These are phyloP conservation scores for Cercophora sp. DNA, from an alignment of 495 filamentous ascomycete genomes.

Conservation along the genomic window DNA sequence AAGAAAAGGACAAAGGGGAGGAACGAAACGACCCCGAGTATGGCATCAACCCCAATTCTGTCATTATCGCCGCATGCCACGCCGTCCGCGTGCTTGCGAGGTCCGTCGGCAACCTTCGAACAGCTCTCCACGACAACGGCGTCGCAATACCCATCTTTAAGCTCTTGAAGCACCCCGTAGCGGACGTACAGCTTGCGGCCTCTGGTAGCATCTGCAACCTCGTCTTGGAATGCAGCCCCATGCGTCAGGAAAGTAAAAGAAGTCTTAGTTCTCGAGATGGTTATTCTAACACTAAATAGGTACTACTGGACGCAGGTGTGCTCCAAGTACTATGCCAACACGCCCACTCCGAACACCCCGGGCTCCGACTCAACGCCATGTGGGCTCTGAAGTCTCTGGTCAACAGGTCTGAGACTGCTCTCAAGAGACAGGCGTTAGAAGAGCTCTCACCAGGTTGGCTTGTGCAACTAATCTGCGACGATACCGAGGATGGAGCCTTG, in stretches of 20 bases:
- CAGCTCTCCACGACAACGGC: slow-evolving; percentile 78
- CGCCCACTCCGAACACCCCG: slow-evolving; percentile 69
- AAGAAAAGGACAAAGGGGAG: slow-evolving; percentile 9
- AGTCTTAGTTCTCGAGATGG: not conserved
- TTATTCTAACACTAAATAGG: slow-evolving; percentile 43
- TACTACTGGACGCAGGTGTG: slow-evolving; percentile 70
- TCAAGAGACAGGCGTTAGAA: slow-evolving; percentile 72
- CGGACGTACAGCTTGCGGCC: slow-evolving; percentile 81
- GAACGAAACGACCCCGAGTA: slow-evolving; percentile 20
- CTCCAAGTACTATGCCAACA: slow-evolving; percentile 77
- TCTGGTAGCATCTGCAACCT: slow-evolving; percentile 80
- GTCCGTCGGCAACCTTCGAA: slow-evolving; percentile 77
- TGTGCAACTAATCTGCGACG: slow-evolving; percentile 64
- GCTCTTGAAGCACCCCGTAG: slow-evolving; percentile 69
- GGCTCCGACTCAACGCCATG: slow-evolving; percentile 71
- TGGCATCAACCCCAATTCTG: slow-evolving; percentile 50
- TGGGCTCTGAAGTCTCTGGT: slow-evolving; percentile 94
- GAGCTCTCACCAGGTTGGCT: slow-evolving; percentile 77
- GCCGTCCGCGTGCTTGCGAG: slow-evolving; percentile 72
- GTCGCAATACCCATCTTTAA: slow-evolving; percentile 75
- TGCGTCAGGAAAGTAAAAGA: slow-evolving; percentile 66
- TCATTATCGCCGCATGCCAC: slow-evolving; percentile 82
- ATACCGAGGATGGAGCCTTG: slow-evolving; percentile 49
- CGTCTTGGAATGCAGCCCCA: slow-evolving; percentile 79
- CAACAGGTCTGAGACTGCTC: slow-evolving; percentile 57